These are phyloP conservation scores for Botrytis hyacinthi DNA, from an alignment of 2,329 filamentous ascomycete genomes.

Conservation along the genomic window DNA sequence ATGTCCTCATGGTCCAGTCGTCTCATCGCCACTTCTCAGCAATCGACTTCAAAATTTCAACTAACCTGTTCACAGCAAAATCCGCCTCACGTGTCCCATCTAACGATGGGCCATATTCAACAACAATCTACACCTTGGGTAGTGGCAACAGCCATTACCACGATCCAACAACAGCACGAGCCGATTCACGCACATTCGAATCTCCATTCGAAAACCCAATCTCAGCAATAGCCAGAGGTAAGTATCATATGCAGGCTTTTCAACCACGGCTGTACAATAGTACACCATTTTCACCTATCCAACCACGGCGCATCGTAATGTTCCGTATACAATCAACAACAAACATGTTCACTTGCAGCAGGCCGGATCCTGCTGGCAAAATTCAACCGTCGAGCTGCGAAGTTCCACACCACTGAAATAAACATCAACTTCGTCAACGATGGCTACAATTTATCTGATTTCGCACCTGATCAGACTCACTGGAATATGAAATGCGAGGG, in stretches of 20 bases:
- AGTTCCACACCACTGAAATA: not conserved
- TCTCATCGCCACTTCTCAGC: not conserved
- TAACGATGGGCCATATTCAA: not conserved
- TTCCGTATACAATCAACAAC: not conserved
- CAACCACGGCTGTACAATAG: no score
- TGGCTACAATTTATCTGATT: not conserved
- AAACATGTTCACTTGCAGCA: not conserved
- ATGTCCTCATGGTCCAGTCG: not conserved
- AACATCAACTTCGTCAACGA: not conserved
- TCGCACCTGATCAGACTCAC: not conserved
- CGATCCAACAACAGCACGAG: not conserved
- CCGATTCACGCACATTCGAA: not conserved
- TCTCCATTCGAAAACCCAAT: fast-evolving
- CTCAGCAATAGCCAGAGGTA: no score
- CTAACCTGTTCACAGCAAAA: not conserved
- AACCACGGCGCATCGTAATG: not conserved
- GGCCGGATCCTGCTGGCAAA: not conserved
- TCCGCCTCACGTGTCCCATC: not conserved
- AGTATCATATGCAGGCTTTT: no score
- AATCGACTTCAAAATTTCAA: not conserved
- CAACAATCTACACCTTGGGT: not conserved
- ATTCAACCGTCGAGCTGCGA: not conserved
- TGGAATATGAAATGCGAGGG: not conserved
- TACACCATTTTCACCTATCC: not conserved
- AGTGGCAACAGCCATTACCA: not conserved